These are phyloP conservation scores for Penicillium argentinense DNA, from an alignment of 495 filamentous ascomycete species.

Conservation along the genomic window DNA sequence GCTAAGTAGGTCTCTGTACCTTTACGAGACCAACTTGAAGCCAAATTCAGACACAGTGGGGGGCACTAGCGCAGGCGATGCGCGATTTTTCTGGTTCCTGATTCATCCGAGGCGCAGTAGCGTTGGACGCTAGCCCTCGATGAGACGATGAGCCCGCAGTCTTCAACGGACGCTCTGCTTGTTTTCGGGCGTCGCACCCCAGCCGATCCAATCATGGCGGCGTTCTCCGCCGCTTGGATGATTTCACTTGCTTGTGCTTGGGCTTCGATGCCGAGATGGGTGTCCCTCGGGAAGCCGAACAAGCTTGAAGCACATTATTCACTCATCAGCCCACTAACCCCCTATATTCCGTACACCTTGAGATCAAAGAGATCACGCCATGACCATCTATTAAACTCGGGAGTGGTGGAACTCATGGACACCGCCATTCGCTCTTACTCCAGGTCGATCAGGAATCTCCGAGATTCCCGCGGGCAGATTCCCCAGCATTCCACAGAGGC, in stretches of 20 bases:
- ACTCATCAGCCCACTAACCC: too few relatives aligned
- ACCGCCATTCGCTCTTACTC: too few relatives aligned
- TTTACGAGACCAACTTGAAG: too few relatives aligned
- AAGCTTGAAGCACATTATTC: too few relatives aligned
- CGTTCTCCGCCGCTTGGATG: conserved; percentile 3
- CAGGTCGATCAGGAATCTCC: conserved; percentile 4
- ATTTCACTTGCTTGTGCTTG: not conserved
- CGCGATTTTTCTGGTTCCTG: conserved; percentile 20
- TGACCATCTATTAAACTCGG: too few relatives aligned
- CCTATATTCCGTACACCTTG: too few relatives aligned
- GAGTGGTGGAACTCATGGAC: too few relatives aligned
- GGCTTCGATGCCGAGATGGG: conserved; percentile 10
- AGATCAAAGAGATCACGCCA: too few relatives aligned
- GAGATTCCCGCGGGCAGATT: conserved; percentile 8
- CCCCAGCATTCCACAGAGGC: conserved; percentile 6
- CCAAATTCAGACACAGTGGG: not conserved
- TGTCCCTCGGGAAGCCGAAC: conserved; percentile 10
- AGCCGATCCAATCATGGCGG: conserved; percentile 13
- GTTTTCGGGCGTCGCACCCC: not conserved
- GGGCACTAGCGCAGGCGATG: conserved; percentile 3
- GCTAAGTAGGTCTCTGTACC: too few relatives aligned
- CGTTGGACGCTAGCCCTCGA: conserved; percentile 10
- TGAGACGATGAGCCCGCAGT: conserved; percentile 14
- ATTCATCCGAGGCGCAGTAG: conserved; percentile 10
- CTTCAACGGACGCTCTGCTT: conserved; percentile 7